phyloP scores from a whole-genome alignment of 371 early-diverging fungal species.

The Chytridium lagenaria region DNA sequence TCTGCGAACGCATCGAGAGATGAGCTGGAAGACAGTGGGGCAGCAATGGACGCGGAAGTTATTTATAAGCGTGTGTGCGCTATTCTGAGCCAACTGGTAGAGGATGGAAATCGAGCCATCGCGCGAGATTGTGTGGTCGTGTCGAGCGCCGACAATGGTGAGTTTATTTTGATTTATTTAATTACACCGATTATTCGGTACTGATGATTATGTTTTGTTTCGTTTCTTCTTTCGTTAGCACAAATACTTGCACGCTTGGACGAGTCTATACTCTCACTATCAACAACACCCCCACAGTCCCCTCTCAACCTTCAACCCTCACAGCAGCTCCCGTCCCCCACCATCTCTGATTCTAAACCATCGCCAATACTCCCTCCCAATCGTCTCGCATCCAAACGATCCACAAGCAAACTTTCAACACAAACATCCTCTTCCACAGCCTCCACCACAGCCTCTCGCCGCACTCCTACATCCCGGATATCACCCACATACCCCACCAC shows the following conservation, averaged over 20 bases:
- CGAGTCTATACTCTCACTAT: neutral
- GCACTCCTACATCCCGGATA: constrained; percentile 2
- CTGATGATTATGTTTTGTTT: neutral
- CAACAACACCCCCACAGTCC: constrained; percentile 7
- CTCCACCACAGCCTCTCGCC: neutral
- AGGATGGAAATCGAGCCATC: constrained; percentile 34
- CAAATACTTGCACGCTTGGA: neutral
- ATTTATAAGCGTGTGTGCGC: constrained; percentile 40
- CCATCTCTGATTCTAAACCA: neutral
- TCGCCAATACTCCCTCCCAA: neutral
- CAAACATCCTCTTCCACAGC: neutral
- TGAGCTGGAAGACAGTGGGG: constrained; percentile 3
- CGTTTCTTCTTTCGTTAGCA: neutral
- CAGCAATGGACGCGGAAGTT: constrained; percentile 28
- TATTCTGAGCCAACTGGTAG: constrained; percentile 37
- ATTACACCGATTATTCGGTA: neutral
- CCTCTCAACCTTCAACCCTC: neutral
- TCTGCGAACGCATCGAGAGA: neutral
- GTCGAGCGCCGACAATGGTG: neutral
- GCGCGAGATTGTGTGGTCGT: constrained; percentile 9
- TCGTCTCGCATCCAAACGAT: constrained; percentile 7
- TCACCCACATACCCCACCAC: neutral
- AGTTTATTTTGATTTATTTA: neutral
- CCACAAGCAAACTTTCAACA: constrained; percentile 6
- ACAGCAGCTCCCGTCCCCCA: neutral